phyloP scores from a whole-genome alignment of 805 yeast genomes.

The Ogataea angusta region DNA sequence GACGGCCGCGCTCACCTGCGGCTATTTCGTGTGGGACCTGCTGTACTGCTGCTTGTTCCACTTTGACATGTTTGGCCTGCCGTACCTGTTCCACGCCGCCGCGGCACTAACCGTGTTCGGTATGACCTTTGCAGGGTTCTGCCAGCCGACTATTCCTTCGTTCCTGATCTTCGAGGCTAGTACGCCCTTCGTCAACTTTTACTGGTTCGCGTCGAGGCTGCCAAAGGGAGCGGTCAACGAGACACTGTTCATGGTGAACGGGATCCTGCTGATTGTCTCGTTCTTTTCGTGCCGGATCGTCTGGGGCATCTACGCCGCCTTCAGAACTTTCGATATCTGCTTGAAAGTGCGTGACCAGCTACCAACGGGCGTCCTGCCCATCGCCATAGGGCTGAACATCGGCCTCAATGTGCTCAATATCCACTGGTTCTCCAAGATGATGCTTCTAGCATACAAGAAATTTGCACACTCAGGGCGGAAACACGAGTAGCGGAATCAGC shows the following conservation, averaged over 20 bases:
- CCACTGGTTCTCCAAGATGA: conserved; percentile 88
- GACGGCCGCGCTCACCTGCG: conserved; percentile 67
- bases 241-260: conserved; percentile 59
- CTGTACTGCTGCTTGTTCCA: conserved; percentile 58
- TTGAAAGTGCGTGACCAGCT: conserved; percentile 40
- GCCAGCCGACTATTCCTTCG: conserved; percentile 77
- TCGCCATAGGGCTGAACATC: conserved; percentile 56
- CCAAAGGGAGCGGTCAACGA: conserved; percentile 65
- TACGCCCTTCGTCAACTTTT: conserved; percentile 91
- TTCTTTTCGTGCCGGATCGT: conserved; percentile 77
- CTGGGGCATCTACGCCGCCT: conserved; percentile 84
- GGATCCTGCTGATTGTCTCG: conserved; percentile 59
- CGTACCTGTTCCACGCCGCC: conserved; percentile 78
- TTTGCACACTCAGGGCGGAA: conserved; percentile 5
- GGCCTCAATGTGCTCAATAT: conserved; percentile 67
- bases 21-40: conserved; percentile 92
- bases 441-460: conserved; percentile 64
- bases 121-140: conserved; percentile 64
- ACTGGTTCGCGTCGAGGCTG: conserved; percentile 83
- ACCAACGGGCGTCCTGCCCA: conserved; percentile 45
- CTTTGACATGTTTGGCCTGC: conserved; percentile 69
- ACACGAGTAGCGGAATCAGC: not conserved
- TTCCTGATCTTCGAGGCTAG: conserved; percentile 84
- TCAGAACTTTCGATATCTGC: conserved; percentile 44
- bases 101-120: conserved; percentile 76